Base-by-base conservation (phyloP, 2,329 filamentous ascomycete genomes). In the Colletotrichum sp. region DNA sequence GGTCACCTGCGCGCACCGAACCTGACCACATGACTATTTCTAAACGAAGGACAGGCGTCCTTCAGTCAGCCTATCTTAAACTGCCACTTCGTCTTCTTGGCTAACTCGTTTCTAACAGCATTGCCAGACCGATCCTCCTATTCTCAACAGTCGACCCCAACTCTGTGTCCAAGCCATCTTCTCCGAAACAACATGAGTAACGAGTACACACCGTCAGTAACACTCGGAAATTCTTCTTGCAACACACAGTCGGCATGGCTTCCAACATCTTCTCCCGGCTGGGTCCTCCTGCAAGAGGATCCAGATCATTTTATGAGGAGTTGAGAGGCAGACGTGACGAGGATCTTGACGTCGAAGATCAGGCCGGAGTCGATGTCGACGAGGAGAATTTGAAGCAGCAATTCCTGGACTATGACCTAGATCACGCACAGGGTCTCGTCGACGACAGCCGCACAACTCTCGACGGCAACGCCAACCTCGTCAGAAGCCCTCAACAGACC, bases 301-400 rank as follows among this genome's bases (percentile, higher is more conserved):
- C 73, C 6, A 80, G 83, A 64, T 86, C 88, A 5, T 89, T 88
- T 76, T 90, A 90, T 79, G 85, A 88, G 70, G 86, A 87, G 34
- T 79, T 89, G 18, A 83, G 85, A 75, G 82, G 74, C 8, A 76
- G 81, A 33, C 77, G 82, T n/a, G 85, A 85, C 59, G 83, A 82
- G 57, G 79, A 84, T 27, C 74, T 76, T 63, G 87, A 88, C 69
- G 74, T 82, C 29, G 86, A 89, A 74, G 82, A 83, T 38, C 82
- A 82, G 58, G 83, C 83, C 6, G 86, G 83, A 3, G 79, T 85
- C n/a, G 81, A 82, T 27, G 72, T 90, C 8, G 88, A 90, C 77
- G 87, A 90, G 75, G 86, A 90, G 77, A 90, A 90, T 75, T 79
- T 90, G 8, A 85, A 85, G 55, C 84, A 89, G 65, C 79, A 87